Base-by-base conservation (phyloP, 176 grass and related monocot species). In the barley (Hordeum vulgare) region DNA sequence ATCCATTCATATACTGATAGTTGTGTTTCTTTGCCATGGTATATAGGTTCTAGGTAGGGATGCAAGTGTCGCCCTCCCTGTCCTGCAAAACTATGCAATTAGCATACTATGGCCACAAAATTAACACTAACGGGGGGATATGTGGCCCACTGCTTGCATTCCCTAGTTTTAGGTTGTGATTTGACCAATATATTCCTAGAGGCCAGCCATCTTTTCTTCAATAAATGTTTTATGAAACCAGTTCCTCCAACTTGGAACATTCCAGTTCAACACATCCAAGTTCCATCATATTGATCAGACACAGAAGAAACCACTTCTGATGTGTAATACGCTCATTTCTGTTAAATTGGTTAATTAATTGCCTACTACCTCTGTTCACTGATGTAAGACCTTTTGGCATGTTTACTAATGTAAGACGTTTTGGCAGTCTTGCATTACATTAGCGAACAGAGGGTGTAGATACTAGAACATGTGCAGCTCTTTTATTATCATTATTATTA, bases 281-380 rank as follows among this genome's bases (percentile, higher is more conserved):
- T 71, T 74, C 47, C 20, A 21, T 74, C 41, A 17, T 74, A 35
- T 49, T 41, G 79, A 51, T 14, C 34, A 17, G 41, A 84, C 36
- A 65, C 61, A 86, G 40, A 44, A 34, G 26, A 20, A 81, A 31
- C 24, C 24, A 74, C 57, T 41, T 86, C 21, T 65, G 14, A 56
- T 74, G n/a, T 80, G 77, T 65, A 74, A 66, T 66, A n/a, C 6
- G 5, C 12, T 5, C 8, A 20, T 81, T 81, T 86, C 21, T 81
- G 21, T 72, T 69, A 59, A 45, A 36, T 76, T 47, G 7, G 14
- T 47, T 75, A 21, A 75, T 81, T 21, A 65, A 41, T 67, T 41
- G 21, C 8, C 8, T 51, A 51, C 47, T 51, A 51, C 15, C 47
- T 49, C 45, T 34, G 33, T 5, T 31, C 31, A 31, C 31, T 31